Evolutionary conservation across 2,329 filamentous ascomycete species (phyloP), one percentile per base, ranked within the genome.

Genomic region (Cladosporium sp.): DNA sequence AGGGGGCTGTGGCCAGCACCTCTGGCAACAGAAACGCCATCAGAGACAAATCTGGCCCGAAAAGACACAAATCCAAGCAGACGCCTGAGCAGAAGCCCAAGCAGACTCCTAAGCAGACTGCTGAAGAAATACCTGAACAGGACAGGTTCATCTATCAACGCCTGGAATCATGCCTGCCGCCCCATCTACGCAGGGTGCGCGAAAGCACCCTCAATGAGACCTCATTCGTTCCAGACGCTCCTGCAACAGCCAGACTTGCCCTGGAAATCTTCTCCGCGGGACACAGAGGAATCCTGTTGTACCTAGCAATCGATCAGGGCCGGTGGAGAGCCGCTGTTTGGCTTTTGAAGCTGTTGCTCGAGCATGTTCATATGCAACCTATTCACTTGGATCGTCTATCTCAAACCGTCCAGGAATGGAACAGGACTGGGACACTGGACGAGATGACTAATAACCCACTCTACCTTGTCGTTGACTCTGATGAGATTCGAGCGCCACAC

Each of bases 301-400:
- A 28, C 16, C 67, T 83, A 2, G 80, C 77, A 2, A 59, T 80
- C 29, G 69, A 73, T 1, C 73, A 80, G 67, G 73, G 75, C 21
- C 75, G 80, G 50, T 83, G 81, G 81, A 74, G 74, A 64, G 74
- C 77, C 28, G 78, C 80, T 3, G 73, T 81, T 16, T 83, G 81
- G 81, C 74, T 83, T 29, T 75, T 79, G 16, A 81, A 80, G 68
- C 76, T 78, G 61, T 70, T 82, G 26, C 71, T 78, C 1, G 79
- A 81, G 53, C 69, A 74, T 64, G 64, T 70, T 29, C 28, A 70
- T 67, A 55, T 21, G 18, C 23, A 50, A 31, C 33, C 46, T 2
- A 28, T 29, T 31, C 57, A 26, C 40, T 33, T 23, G 16, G 29
- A 50, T 21, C 64, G 55, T 16, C 26, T 46, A 16, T 31, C 35